Evolutionary conservation across 768 basidiomycete species (phyloP).

Genomic region (Flagelloscypha sp.): DNA sequence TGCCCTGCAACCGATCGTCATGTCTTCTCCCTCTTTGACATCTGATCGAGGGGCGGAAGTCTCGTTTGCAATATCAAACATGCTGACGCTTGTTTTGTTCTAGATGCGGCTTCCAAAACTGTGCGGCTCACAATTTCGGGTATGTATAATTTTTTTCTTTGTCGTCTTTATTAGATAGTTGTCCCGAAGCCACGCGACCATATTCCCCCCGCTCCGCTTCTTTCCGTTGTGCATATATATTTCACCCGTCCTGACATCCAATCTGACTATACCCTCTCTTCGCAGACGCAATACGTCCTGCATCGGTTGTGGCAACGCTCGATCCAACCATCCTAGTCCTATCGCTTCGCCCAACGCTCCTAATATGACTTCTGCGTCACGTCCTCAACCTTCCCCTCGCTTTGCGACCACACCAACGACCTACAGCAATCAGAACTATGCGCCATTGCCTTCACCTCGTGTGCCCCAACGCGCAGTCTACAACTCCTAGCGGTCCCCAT

Average conservation of each 20-base stretch:
- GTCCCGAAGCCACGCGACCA: conserved; percentile 6
- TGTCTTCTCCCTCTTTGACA: conserved; percentile 1
- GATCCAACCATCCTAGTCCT: conserved; percentile 8
- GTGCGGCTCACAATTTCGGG: conserved; percentile 83
- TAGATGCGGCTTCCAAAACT: conserved; percentile 61
- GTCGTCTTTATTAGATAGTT: conserved; percentile 6
- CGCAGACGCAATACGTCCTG: conserved; percentile 52
- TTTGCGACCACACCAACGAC: too few relatives aligned
- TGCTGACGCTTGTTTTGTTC: conserved; percentile 12
- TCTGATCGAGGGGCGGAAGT: background rate
- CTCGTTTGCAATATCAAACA: background rate
- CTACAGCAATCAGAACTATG: too few relatives aligned
- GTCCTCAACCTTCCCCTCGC: conserved; percentile 14
- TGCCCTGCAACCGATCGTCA: conserved; percentile 2
- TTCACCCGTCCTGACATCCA: conserved; percentile 34
- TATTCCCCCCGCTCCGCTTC: conserved; percentile 5
- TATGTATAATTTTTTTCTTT: conserved; percentile 31
- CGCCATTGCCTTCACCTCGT: conserved; percentile 6
- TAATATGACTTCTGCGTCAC: conserved; percentile 18
- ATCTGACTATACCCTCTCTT: conserved; percentile 41
- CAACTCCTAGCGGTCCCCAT: conserved; percentile 8
- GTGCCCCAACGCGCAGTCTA: conserved; percentile 3
- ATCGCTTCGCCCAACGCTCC: conserved; percentile 9
- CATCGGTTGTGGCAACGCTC: too few relatives aligned
- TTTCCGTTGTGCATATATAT: conserved; percentile 9